phyloP scores from a whole-genome alignment of 768 basidiomycete genomes.

The Macrocybe gigantea region DNA sequence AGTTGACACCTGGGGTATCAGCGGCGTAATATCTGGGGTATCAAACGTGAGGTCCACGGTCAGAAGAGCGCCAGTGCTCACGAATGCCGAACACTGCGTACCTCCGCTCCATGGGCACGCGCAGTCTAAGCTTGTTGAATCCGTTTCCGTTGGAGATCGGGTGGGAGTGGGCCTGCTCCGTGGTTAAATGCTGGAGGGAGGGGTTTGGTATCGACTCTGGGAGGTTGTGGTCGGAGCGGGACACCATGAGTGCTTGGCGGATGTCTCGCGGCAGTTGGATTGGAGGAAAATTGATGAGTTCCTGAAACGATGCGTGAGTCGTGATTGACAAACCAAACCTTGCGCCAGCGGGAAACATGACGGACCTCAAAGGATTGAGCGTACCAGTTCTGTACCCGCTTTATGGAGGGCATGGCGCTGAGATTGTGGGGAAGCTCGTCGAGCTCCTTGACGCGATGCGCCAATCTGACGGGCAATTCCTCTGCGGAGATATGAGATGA shows the following conservation, averaged over 20 bases:
- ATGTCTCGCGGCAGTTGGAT: slow-evolving; percentile 66
- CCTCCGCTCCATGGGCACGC: slow-evolving; percentile 85
- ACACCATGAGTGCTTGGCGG: slow-evolving; percentile 55
- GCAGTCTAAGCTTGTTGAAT: slow-evolving; percentile 55
- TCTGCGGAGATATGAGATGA: slow-evolving; percentile 35
- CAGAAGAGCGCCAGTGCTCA: neutral
- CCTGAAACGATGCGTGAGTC: slow-evolving; percentile 39
- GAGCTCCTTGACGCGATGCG: slow-evolving; percentile 94
- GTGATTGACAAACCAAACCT: neutral
- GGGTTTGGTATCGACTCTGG: slow-evolving; percentile 74
- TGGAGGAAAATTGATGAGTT: slow-evolving; percentile 81
- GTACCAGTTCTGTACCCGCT: slow-evolving; percentile 97
- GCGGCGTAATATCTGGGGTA: slow-evolving; percentile 70
- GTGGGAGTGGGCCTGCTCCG: neutral
- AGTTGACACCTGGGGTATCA: slow-evolving; percentile 58
- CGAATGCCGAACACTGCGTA: slow-evolving; percentile 24
- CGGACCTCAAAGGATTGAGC: slow-evolving; percentile 95
- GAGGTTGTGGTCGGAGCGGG: slow-evolving; percentile 39
- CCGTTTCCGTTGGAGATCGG: slow-evolving; percentile 31
- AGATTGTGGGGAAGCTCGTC: slow-evolving; percentile 91
- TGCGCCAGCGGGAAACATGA: slow-evolving; percentile 5
- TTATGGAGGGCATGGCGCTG: slow-evolving; percentile 86
- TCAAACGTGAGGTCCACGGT: neutral
- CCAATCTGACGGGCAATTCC: slow-evolving; percentile 91
- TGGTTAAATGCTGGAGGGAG: no score